Evolutionary conservation across 345 rosid genomes (phyloP).

Genomic region (Pistacia atlantica): DNA sequence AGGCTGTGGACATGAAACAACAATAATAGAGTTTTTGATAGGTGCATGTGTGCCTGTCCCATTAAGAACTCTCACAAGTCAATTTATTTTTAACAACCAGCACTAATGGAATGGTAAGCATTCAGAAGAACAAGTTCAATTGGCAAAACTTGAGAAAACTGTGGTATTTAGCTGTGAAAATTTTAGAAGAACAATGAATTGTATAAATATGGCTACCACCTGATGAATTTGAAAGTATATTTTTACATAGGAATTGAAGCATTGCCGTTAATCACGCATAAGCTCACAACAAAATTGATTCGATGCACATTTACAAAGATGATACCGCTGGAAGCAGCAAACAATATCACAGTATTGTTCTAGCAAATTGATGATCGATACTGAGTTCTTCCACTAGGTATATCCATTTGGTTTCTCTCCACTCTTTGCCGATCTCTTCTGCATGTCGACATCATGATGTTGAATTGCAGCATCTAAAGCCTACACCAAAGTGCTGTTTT

Average conservation of each 20-base stretch:
- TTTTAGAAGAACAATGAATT: neutral
- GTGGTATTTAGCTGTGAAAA: neutral
- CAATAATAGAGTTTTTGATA: no score
- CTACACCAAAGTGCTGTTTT: conserved; percentile 16
- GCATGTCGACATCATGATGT: conserved; percentile 41
- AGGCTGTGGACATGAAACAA: no score
- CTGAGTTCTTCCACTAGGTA: conserved; percentile 3
- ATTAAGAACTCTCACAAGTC: neutral
- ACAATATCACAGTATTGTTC: neutral
- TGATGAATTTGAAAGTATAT: neutral
- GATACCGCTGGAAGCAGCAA: neutral
- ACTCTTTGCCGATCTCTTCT: conserved; percentile 36
- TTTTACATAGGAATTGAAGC: conserved; percentile 10
- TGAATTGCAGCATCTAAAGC: conserved; percentile 45
- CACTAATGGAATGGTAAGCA: neutral
- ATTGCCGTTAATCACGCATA: conserved; percentile 3
- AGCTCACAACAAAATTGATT: conserved; percentile 21
- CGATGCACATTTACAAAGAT: conserved; percentile 7
- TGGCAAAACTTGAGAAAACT: neutral
- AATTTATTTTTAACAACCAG: neutral
- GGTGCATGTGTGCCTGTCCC: no score
- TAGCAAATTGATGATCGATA: neutral
- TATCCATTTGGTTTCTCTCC: conserved; percentile 37
- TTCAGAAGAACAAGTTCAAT: neutral
- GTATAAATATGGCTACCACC: conserved; percentile 10